Conservation (phyloP, 192 early-diverging fungal genomes). For the Coemansia sp. region DNA sequence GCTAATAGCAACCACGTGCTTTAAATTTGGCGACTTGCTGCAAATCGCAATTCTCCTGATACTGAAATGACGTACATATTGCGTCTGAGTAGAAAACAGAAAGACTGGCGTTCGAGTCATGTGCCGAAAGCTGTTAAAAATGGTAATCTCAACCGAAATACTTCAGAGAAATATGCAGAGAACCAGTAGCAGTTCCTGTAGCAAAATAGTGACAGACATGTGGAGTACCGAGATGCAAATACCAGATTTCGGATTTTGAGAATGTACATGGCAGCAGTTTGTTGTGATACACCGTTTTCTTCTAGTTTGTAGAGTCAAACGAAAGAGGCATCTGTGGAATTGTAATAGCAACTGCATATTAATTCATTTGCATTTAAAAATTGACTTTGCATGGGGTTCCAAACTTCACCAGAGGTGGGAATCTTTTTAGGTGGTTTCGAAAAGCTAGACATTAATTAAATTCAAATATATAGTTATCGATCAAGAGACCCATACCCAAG, state of each 20-base stretch:
- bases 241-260: no score
- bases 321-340: neutral
- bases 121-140: no score
- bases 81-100: neutral
- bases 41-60: neutral
- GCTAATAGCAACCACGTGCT: neutral
- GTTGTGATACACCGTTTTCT: neutral
- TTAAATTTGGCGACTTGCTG: neutral
- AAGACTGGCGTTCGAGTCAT: neutral
- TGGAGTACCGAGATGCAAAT: no score
- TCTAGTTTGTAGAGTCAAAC: neutral
- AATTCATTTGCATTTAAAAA: neutral
- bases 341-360: neutral
- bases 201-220: no score
- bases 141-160: no score
- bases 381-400: no score
- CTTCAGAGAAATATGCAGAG: no score
- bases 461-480: neutral
- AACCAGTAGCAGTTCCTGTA: no score
- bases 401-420: no score
- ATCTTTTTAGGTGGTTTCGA: no score
- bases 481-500: neutral
- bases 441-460: neutral
- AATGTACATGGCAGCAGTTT: neutral
- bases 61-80: neutral